These are phyloP conservation scores for Phytophthora melonis DNA, from an alignment of 352 stramenopile genomes.

Conservation along the genomic window DNA sequence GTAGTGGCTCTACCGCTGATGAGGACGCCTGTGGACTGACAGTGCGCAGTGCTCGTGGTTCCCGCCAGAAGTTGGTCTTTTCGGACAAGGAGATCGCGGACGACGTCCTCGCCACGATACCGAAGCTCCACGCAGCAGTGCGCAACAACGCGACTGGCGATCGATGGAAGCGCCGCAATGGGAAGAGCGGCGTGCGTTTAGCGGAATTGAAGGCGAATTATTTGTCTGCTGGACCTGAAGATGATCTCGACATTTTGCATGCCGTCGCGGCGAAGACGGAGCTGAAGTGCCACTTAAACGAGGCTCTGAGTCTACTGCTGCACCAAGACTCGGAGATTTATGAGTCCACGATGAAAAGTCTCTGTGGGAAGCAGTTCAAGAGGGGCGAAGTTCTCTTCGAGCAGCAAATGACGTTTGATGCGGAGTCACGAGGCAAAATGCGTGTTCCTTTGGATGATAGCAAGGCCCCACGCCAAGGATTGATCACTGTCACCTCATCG, in stretches of 20 bases:
- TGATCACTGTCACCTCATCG: slow-evolving; percentile 51
- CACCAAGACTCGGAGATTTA: slow-evolving; percentile 55
- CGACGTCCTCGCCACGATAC: slow-evolving; percentile 67
- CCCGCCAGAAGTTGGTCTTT: slow-evolving; percentile 47
- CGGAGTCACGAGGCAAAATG: slow-evolving; percentile 21
- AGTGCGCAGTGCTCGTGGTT: slow-evolving; percentile 31
- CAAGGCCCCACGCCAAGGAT: slow-evolving; percentile 28
- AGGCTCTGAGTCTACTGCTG: slow-evolving; percentile 66
- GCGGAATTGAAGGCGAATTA: slow-evolving; percentile 53
- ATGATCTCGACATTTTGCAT: slow-evolving; percentile 58
- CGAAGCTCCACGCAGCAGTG: slow-evolving; percentile 59
- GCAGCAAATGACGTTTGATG: slow-evolving; percentile 42
- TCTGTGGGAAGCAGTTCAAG: slow-evolving; percentile 64
- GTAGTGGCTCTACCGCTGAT: too few relatives aligned
- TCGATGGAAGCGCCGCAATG: slow-evolving; percentile 47
- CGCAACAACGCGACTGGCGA: slow-evolving; percentile 41
- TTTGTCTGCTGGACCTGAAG: slow-evolving; percentile 33
- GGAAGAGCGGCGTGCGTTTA: slow-evolving; percentile 51
- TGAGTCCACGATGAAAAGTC: slow-evolving; percentile 55
- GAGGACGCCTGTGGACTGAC: slow-evolving; percentile 35
- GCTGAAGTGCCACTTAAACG: slow-evolving; percentile 68
- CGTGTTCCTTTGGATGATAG: slow-evolving; percentile 15
- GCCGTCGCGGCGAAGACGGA: slow-evolving; percentile 58
- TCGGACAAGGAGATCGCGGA: slow-evolving; percentile 65
- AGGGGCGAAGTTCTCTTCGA: slow-evolving; percentile 59